Evolutionary conservation across 768 basidiomycete species (phyloP), one percentile per base, ranked within the genome.

Genomic region (Mycena kentingensis): DNA sequence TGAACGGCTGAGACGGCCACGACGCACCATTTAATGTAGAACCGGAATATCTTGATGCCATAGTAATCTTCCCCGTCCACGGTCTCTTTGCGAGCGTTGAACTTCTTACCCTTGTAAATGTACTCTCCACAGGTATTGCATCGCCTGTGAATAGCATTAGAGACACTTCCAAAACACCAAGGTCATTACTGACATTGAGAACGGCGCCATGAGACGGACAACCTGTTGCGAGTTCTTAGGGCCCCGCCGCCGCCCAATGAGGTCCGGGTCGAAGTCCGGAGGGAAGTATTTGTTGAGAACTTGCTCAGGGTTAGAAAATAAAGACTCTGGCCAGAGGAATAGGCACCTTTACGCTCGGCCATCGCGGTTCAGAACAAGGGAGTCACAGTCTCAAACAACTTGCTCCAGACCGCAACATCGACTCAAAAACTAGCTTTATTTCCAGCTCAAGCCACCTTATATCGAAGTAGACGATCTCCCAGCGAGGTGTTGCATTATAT

Each of bases 21-120:
- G 41, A 77, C 83, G 46, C 49, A 83, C 91, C 90, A 93, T 74
- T 93, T 93, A 63, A 93, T 93, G 63, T 93, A 93, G 70, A 93
- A 93, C 31, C 90, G 79, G 68, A 93, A 93, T 49, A 93, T 94
- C 73, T 97, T 98, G 77, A 99, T 98, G 6, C 96, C 95, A 76
- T 91, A 92, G 65, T 99, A 99, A 60, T 97, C 93, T 67, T 98
- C 96, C 0, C 91, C 93, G 1, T 93, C 88, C 8, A 97, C 97
- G 0, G 96, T 98, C 75, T 99, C 97, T 68, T 99, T 98, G 43
- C 96, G 81, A 5, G 97, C 97, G 62, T 99, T 98, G 77, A 99
- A 99, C 72, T 99, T 99, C 78, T 99, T 99, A 41, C 97, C 97
- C 69, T 99, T 98, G 73, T 98, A 96, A 49, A 99, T 90, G 64